Base-by-base conservation (phyloP, 2,329 filamentous ascomycete species). In the Sphaceloma murrayae region DNA sequence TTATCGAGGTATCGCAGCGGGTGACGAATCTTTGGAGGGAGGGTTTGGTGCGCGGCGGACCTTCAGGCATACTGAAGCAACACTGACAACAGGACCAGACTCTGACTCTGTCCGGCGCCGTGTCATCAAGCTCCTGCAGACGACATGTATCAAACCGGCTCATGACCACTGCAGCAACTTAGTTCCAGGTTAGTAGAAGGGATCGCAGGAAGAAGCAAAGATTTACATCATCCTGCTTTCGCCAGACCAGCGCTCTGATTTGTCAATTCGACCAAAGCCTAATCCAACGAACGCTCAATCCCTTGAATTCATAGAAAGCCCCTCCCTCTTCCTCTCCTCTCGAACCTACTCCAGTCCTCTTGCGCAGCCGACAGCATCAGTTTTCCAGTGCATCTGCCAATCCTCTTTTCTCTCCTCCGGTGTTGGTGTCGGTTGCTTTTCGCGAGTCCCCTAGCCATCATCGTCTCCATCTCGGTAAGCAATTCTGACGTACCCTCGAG, bases 371-470 rank as follows among this genome's bases (percentile, higher is more conserved):
- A 34, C 31, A 45, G 46, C 46, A 48, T 48, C 40, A 21, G 16
- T 26, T 48, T 48, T 31, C 32, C 46, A 45, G 46, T 48, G 46
- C 46, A 48, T 48, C 45, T n/a, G 13, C n/a, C 42, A 21, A 18
- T n/a, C 21, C 11, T 29, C n/a, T 31, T 34, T 40, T 48, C 21
- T 19, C 33, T 19, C 24, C 19, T 39, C 42, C 31, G 46, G 29
- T 45, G 29, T 48, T 34, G 44, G 45, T 46, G 18, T 31, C 31
- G 45, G 26, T 46, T 29, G 31, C 42, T 45, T 45, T 6, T 27
- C 18, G 42, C 42, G 42, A 40, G 36, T 40, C 24, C 24, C 36
- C 19, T n/a, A 30, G 36, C 36, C 36, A 29, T 40, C 36, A 40
- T 27, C 36, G 36, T 30, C 13, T 22, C 13, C 36, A 26, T 29